phyloP scores from a whole-genome alignment of 306 rosid genomes.

The Castanea sativa region DNA sequence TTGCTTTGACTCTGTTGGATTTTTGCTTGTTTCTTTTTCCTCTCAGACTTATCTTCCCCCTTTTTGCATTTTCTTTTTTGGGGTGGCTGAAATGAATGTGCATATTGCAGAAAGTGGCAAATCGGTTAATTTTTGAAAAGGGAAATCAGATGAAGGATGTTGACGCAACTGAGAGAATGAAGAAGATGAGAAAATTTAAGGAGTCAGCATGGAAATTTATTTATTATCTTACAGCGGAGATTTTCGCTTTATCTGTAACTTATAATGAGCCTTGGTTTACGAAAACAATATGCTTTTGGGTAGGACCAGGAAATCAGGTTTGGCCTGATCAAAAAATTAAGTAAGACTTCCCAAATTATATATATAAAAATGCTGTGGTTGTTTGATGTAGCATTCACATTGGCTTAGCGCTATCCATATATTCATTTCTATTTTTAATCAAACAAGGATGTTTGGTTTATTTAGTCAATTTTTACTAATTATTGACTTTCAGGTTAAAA shows the following conservation, averaged over 20 bases:
- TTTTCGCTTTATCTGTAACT: slow-evolving; percentile 70
- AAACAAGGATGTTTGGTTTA: slow-evolving; percentile 11
- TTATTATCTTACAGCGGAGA: slow-evolving; percentile 83
- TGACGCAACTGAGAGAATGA: slow-evolving; percentile 45
- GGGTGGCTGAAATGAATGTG: slow-evolving; percentile 27
- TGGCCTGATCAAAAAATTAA: slow-evolving; percentile 94
- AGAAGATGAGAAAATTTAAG: slow-evolving; percentile 82
- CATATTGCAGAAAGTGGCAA: slow-evolving; percentile 64
- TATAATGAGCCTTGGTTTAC: slow-evolving; percentile 86
- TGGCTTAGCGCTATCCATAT: slow-evolving; percentile 3
- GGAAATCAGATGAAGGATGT: slow-evolving; percentile 44
- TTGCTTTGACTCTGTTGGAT: neutral
- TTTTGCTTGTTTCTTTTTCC: neutral
- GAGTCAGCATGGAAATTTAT: slow-evolving; percentile 97
- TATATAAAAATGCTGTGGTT: slow-evolving; percentile 12
- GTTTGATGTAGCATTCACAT: slow-evolving; percentile 7
- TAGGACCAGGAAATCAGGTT: slow-evolving; percentile 88
- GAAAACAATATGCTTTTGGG: slow-evolving; percentile 72
- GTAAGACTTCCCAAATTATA: slow-evolving; percentile 42
- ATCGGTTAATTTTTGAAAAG: slow-evolving; percentile 67
- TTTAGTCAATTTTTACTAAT: slow-evolving; percentile 2
- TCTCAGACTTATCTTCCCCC: neutral
- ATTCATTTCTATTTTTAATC: slow-evolving; percentile 12
- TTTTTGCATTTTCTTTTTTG: slow-evolving; percentile 5
- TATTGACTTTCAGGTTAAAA: slow-evolving; percentile 70